Conservation (phyloP, 331 rosid genomes). For the Cydonia oblonga region DNA sequence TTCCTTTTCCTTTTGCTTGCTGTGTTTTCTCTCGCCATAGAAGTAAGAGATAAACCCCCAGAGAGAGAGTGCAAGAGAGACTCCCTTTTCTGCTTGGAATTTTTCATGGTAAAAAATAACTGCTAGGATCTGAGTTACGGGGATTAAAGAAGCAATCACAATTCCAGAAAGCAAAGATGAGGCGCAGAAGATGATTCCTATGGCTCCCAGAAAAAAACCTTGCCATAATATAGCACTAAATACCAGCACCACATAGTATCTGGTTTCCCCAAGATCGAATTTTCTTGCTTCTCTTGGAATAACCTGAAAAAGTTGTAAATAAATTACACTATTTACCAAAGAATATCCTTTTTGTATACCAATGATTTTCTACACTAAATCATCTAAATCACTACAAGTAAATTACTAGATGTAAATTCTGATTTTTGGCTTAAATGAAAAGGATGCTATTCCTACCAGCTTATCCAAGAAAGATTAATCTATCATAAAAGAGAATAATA, state of each 20-base stretch:
- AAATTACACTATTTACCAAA: neutral
- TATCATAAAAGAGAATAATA: too few species aligned
- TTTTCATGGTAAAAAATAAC: conserved; percentile 54
- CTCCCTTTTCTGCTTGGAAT: conserved; percentile 49
- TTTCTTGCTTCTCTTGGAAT: conserved; percentile 53
- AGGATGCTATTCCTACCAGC: too few species aligned
- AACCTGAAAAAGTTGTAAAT: conserved; percentile 16
- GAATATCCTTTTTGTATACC: neutral
- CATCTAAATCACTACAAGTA: too few species aligned
- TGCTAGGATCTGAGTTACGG: conserved; percentile 42
- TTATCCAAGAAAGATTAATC: too few species aligned
- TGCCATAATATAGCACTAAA: conserved; percentile 59
- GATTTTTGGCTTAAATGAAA: too few species aligned
- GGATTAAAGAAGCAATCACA: conserved; percentile 36
- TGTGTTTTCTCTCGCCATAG: conserved; percentile 45
- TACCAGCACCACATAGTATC: conserved; percentile 40
- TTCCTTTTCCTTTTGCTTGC: neutral
- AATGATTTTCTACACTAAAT: neutral
- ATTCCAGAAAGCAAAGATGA: conserved; percentile 57
- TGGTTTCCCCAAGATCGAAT: conserved; percentile 36
- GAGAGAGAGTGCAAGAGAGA: conserved; percentile 47
- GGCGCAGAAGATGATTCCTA: conserved; percentile 54
- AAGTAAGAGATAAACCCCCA: conserved; percentile 71
- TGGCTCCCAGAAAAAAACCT: conserved; percentile 49
- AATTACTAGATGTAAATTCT: too few species aligned